Percentiles rank a stretch among this genome's conserved stretches.
phyloP scores from a whole-genome alignment of 768 basidiomycete genomes.

The Tricholomella constricta region DNA sequence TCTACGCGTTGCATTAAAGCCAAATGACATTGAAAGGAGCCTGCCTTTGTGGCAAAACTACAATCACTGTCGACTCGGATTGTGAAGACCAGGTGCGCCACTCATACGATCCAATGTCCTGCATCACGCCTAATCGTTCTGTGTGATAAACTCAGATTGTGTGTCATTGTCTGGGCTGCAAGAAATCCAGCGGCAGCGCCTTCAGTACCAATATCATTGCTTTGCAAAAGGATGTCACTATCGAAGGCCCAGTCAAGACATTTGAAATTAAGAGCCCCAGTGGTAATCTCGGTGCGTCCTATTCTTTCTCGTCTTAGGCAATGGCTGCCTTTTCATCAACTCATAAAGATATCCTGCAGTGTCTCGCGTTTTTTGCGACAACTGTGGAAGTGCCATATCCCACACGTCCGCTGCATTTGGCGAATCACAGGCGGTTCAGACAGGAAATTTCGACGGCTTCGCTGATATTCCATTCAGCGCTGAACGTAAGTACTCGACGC shows the following conservation, averaged over 20 bases:
- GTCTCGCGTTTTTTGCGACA: conserved; percentile 38
- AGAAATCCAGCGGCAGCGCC: conserved; percentile 38
- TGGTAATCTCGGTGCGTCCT: conserved; percentile 33
- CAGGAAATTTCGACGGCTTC: conserved; percentile 37
- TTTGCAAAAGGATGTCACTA: conserved; percentile 32
- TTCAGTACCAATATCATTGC: conserved; percentile 41
- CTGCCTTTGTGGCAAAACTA: conserved; percentile 37
- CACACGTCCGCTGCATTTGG: conserved; percentile 36
- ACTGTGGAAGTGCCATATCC: conserved; percentile 39
- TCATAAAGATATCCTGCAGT: conserved; percentile 19
- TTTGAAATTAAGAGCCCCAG: conserved; percentile 30
- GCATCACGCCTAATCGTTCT: no score
- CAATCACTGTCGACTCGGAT: conserved; percentile 26
- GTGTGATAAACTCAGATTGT: no score
- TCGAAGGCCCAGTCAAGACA: conserved; percentile 34
- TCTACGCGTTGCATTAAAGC: no score
- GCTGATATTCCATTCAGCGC: conserved; percentile 29
- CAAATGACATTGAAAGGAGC: conserved; percentile 31
- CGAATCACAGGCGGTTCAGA: conserved; percentile 38
- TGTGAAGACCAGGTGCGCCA: conserved; percentile 28
- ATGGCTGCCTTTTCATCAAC: not conserved
- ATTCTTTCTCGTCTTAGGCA: not conserved
- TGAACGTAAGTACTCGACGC: conserved; percentile 28
- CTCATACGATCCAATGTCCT: not conserved
- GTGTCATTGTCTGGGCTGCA: conserved; percentile 41